Evolutionary conservation across 2,329 filamentous ascomycete species (phyloP).

Genomic region (Ophiostoma sp.): DNA sequence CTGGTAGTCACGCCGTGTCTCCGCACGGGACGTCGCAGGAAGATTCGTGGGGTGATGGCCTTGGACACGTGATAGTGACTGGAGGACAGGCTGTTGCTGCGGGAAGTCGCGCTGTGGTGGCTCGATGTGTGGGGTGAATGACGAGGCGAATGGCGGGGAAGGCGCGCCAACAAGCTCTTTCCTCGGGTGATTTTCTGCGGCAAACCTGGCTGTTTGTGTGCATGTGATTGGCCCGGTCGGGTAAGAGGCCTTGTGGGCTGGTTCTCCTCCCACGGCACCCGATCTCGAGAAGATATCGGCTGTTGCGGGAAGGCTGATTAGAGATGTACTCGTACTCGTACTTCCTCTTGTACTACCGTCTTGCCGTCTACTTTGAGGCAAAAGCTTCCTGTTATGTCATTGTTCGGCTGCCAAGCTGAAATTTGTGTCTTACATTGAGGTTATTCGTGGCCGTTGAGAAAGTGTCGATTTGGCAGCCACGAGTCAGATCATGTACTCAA

Average conservation of each 20-base stretch:
- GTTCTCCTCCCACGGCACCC: background rate
- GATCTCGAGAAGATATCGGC: background rate
- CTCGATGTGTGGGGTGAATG: constrained; percentile 6
- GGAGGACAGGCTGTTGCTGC: background rate
- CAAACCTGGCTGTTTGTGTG: background rate
- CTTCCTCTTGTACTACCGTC: too few species aligned
- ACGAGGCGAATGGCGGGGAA: background rate
- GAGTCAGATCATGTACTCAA: too few species aligned
- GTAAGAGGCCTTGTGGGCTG: background rate
- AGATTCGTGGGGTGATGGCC: background rate
- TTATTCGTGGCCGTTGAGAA: too few species aligned
- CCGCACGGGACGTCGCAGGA: background rate
- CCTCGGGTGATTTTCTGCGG: constrained; percentile 17
- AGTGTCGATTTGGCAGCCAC: too few species aligned
- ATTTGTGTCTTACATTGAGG: too few species aligned
- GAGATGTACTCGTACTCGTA: too few species aligned
- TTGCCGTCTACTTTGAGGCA: too few species aligned
- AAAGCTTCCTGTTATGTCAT: too few species aligned
- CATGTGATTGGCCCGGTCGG: constrained; percentile 21
- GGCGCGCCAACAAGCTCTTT: background rate
- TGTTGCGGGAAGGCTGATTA: background rate
- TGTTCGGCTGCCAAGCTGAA: too few species aligned
- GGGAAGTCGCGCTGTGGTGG: constrained; percentile 11
- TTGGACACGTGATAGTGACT: constrained; percentile 3
- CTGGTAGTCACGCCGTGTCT: background rate